These are phyloP conservation scores for Gossypium lobatum DNA, from an alignment of 441 rosid species.

Conservation along the genomic window DNA sequence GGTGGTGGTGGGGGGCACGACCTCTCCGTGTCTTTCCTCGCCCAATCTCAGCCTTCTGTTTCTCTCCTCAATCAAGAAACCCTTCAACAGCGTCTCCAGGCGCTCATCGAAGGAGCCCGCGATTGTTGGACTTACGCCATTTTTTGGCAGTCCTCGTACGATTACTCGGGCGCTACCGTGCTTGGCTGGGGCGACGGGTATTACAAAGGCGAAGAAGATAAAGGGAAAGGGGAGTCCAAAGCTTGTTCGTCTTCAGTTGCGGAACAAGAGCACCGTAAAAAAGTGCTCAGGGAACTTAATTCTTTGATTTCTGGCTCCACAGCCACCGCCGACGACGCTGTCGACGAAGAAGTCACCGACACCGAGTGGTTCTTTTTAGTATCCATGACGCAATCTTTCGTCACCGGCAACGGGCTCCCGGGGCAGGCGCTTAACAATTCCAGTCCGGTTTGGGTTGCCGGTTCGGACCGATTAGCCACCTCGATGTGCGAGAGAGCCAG, in stretches of 20 bases:
- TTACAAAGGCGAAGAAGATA: slow-evolving; percentile 79
- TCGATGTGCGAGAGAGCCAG: slow-evolving; percentile 71
- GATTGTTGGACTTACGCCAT: slow-evolving; percentile 91
- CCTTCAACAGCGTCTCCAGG: slow-evolving; percentile 88
- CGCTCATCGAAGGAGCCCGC: slow-evolving; percentile 65
- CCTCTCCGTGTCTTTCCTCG: not conserved
- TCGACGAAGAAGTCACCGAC: slow-evolving; percentile 88
- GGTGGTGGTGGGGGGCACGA: slow-evolving; percentile 16
- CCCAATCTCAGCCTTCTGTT: slow-evolving; percentile 20
- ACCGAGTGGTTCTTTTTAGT: slow-evolving; percentile 94
- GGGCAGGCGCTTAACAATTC: slow-evolving; percentile 59
- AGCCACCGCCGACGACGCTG: slow-evolving; percentile 50
- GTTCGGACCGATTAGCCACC: slow-evolving; percentile 44
- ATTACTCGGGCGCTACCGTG: slow-evolving; percentile 38
- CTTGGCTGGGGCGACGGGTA: slow-evolving; percentile 96
- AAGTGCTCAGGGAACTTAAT: slow-evolving; percentile 79
- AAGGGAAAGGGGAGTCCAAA: slow-evolving; percentile 38
- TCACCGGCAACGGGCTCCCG: slow-evolving; percentile 58
- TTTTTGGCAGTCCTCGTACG: slow-evolving; percentile 84
- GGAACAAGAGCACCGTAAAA: slow-evolving; percentile 83
- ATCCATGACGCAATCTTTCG: slow-evolving; percentile 86
- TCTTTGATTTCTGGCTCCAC: slow-evolving; percentile 64
- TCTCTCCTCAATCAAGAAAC: slow-evolving; percentile 59
- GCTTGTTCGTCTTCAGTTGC: slow-evolving; percentile 21
- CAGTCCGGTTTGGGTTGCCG: slow-evolving; percentile 62